phyloP scores from a whole-genome alignment of 371 early-diverging fungal species.

The Rhizopus sp. region DNA sequence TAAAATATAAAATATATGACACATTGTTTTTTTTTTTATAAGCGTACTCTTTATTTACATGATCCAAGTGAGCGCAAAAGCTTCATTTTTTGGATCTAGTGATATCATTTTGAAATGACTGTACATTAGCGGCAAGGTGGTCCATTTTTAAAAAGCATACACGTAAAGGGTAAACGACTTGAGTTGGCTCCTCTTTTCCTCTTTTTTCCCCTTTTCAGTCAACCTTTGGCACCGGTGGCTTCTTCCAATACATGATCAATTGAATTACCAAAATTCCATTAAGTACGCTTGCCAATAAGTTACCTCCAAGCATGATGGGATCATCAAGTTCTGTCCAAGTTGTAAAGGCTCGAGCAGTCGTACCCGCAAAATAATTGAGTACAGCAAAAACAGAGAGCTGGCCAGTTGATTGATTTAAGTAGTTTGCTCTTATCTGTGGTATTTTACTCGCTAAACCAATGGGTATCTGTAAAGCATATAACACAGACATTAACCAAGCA shows the following conservation, averaged over 20 bases:
- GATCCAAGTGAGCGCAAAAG: too few species aligned
- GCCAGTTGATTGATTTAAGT: constrained; percentile 78
- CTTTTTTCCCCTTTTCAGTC: not conserved
- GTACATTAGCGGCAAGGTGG: too few species aligned
- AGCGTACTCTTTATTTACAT: too few species aligned
- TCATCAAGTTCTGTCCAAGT: constrained; percentile 90
- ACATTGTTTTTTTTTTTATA: too few species aligned
- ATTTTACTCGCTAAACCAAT: constrained; percentile 77
- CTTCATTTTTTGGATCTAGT: too few species aligned
- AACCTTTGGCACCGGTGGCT: constrained; percentile 12
- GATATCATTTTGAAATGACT: too few species aligned
- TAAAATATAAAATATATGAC: too few species aligned
- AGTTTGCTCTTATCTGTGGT: constrained; percentile 87
- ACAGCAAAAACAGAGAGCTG: constrained; percentile 88
- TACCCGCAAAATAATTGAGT: constrained; percentile 82
- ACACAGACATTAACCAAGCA: constrained; percentile 48
- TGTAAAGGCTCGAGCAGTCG: constrained; percentile 88
- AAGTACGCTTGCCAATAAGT: constrained; percentile 67
- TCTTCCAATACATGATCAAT: constrained; percentile 78
- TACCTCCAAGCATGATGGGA: constrained; percentile 69
- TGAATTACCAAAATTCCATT: constrained; percentile 84
- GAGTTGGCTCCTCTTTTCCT: not conserved
- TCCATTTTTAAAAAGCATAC: too few species aligned
- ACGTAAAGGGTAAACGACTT: not conserved
- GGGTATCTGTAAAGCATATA: constrained; percentile 84